A percentile compares a stretch with the other conserved stretches of the same genome.
Conservation (phyloP, 352 stramenopile species). For the Pythium biforme region DNA sequence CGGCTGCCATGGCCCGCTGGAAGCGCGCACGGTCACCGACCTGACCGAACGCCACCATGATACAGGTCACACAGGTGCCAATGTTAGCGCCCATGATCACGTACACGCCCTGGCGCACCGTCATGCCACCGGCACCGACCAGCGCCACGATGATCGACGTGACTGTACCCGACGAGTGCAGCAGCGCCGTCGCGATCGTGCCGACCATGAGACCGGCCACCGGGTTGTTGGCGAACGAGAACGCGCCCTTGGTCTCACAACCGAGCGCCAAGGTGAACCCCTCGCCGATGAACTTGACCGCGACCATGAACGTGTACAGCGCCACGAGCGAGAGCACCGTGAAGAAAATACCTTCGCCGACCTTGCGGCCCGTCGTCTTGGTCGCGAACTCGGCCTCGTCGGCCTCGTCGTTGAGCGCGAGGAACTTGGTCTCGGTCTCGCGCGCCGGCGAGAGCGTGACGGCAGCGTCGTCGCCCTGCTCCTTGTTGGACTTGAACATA, state of each 20-base stretch:
- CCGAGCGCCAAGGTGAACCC: constrained; percentile 35
- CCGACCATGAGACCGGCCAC: constrained; percentile 46
- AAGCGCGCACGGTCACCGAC: constrained; percentile 28
- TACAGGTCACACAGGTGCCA: constrained; percentile 15
- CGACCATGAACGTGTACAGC: constrained; percentile 51
- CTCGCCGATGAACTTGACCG: constrained; percentile 37
- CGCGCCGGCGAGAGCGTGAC: not conserved
- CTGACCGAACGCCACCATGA: constrained; percentile 16
- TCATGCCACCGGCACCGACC: constrained; percentile 6
- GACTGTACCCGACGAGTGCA: constrained; percentile 46
- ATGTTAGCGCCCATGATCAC: constrained; percentile 87
- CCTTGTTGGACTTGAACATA: too few species aligned
- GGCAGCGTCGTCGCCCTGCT: too few species aligned
- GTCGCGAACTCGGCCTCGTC: constrained; percentile 7
- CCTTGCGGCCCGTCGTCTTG: constrained; percentile 8
- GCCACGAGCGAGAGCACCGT: constrained; percentile 26
- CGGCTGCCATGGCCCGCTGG: constrained; percentile 33
- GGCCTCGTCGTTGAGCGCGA: not conserved
- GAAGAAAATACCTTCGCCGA: constrained; percentile 6
- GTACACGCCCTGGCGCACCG: constrained; percentile 49
- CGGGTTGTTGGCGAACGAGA: constrained; percentile 34
- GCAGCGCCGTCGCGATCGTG: constrained; percentile 41
- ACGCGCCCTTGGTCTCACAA: constrained; percentile 31
- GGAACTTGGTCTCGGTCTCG: not conserved
- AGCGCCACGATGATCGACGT: constrained; percentile 12